These are phyloP conservation scores for Penicillium canescens DNA, from an alignment of 495 filamentous ascomycete species.

Conservation along the genomic window DNA sequence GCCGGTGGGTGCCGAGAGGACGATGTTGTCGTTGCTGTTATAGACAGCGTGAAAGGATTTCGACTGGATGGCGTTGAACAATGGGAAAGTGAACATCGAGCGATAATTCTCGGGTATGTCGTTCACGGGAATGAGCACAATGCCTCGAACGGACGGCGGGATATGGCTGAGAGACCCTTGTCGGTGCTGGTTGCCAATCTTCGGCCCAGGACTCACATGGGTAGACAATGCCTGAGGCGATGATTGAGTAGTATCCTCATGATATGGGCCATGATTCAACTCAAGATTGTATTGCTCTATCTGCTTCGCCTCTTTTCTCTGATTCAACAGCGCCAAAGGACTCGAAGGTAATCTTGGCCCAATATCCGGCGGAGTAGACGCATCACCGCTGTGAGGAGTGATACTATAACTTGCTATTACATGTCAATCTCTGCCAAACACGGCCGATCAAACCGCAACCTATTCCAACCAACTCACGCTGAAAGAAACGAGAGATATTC, in stretches of 20 bases:
- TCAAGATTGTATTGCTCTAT: background rate
- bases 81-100: slow-evolving; percentile 72
- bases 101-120: slow-evolving; percentile 77
- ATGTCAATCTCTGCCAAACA: slow-evolving; percentile 5
- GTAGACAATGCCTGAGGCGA: background rate
- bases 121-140: slow-evolving; percentile 70
- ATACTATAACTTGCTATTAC: slow-evolving; percentile 20
- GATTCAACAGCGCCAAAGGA: slow-evolving; percentile 28
- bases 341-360: slow-evolving; percentile 26
- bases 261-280: background rate
- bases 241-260: slow-evolving; percentile 1
- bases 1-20: slow-evolving; percentile 88
- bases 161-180: slow-evolving; percentile 27
- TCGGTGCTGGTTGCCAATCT: background rate
- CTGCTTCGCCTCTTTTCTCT: slow-evolving; percentile 1
- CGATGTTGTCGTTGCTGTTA: slow-evolving; percentile 75
- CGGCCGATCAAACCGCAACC: background rate
- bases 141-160: slow-evolving; percentile 57
- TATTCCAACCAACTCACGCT: slow-evolving; percentile 22
- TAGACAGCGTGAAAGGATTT: slow-evolving; percentile 79
- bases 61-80: slow-evolving; percentile 93
- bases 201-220: background rate
- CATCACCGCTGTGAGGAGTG: slow-evolving; percentile 22
- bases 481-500: slow-evolving; percentile 33
- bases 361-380: slow-evolving; percentile 33